Evolutionary conservation across 2,329 filamentous ascomycete species (phyloP).

Genomic region (Chrysosporium keratinophilum): DNA sequence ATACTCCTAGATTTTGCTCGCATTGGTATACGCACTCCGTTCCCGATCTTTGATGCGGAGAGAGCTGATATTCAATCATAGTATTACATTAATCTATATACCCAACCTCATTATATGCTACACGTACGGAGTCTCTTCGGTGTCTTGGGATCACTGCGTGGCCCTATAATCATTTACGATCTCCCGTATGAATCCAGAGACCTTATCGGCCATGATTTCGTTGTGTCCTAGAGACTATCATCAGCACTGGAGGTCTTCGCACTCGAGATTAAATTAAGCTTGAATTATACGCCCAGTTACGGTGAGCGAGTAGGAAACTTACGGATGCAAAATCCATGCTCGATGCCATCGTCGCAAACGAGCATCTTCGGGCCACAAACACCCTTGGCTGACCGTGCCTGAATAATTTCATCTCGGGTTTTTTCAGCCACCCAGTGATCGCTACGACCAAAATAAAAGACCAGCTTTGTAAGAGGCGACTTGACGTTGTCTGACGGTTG

Average conservation of each 20-base stretch:
- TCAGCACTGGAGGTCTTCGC: constrained; percentile 2
- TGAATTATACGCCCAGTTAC: not conserved
- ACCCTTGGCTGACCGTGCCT: constrained; percentile 28
- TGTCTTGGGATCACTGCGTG: constrained; percentile 7
- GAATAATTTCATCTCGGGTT: constrained; percentile 47
- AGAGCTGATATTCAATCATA: not conserved
- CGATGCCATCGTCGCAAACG: constrained; percentile 45
- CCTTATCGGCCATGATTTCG: constrained; percentile 43
- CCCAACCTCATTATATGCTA: not conserved
- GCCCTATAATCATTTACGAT: constrained; percentile 23
- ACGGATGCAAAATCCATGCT: constrained; percentile 52
- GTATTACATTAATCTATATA: constrained; percentile 9
- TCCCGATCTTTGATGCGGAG: no score
- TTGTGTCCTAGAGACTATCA: constrained; percentile 26
- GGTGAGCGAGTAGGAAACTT: constrained; percentile 21
- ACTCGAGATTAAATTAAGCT: no score
- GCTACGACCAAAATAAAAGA: constrained; percentile 49
- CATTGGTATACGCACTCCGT: no score
- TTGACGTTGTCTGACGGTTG: constrained; percentile 12
- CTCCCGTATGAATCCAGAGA: constrained; percentile 39
- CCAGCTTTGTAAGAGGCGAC: constrained; percentile 37
- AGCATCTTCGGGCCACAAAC: constrained; percentile 42
- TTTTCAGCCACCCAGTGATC: constrained; percentile 54
- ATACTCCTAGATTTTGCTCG: not conserved
- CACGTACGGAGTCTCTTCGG: not conserved